Evolutionary conservation across 345 rosid species (phyloP), one percentile per base, ranked within the genome.

Genomic region (Acer saccharum): DNA sequence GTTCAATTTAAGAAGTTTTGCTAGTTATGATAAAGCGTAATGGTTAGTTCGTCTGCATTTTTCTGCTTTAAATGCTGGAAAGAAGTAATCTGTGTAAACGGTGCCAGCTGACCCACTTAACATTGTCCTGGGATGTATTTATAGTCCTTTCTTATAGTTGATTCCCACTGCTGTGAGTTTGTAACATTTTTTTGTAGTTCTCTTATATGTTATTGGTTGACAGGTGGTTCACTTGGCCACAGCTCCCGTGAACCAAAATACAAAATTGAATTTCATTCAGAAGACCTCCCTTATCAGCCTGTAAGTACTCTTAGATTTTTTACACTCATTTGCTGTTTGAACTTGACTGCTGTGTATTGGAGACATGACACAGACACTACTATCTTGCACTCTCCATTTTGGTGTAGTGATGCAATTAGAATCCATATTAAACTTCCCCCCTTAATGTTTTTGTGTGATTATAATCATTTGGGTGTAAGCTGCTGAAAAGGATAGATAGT

Each of bases 211-310:
- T 17, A 61, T 23, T 64, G 65, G 73, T 74, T 54, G 54, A 76
- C 88, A 93, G 96, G 93, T 66, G 89, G 88, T 79, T 82, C 94
- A 58, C 89, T 92, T 74, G 79, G 92, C 79, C 91, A 89, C 69
- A 88, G 88, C 81, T 86, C 89, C 71, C 94, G 90, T 73, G 96
- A 95, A 77, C 96, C 97, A 43, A 91, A 93, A 75, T 93, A 93
- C 82, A 89, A 81, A 80, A 89, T 95, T 54, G 91, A 89, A 75
- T 93, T 89, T 79, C 94, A 89, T 69, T 80, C 90, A 4, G 92
- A 91, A 78, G 89, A 90, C 74, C 78, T 89, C 4, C 94, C 93
- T 43, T 93, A 88, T 84, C 96, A 90, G 66, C 97, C 96, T 29
- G 98, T 95, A 86, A 89, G 87, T 84, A 78, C 66, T 63, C 73